Percentiles rank a stretch among this genome's conserved stretches.
Evolutionary conservation across 2,329 filamentous ascomycete genomes (phyloP).

Genomic region (Botrytis fragariae): DNA sequence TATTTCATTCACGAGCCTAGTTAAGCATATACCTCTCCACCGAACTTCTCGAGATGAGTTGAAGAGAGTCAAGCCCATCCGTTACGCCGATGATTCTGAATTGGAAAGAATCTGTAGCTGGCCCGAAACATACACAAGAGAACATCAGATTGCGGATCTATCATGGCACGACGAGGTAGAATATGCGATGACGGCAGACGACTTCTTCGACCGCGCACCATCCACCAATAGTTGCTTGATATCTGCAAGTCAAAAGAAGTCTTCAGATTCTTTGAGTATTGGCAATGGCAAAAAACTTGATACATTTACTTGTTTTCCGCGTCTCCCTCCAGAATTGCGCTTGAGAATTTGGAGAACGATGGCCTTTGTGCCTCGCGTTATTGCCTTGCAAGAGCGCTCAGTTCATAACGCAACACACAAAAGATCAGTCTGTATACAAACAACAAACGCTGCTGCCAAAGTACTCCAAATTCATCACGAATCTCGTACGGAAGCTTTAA

Average conservation of each 20-base stretch:
- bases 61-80: neutral
- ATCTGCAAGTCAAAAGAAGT: neutral
- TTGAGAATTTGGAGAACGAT: neutral
- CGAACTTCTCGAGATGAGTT: neutral
- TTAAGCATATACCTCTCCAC: neutral
- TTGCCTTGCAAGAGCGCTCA: neutral
- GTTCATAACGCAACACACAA: too few relatives aligned
- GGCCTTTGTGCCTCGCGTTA: neutral
- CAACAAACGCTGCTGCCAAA: neutral
- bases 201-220: neutral
- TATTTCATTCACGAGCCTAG: neutral
- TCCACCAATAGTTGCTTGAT: neutral
- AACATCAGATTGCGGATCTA: neutral
- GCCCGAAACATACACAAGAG: neutral
- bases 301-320: neutral
- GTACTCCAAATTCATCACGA: neutral
- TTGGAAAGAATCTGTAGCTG: neutral
- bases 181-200: neutral
- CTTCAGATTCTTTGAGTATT: neutral
- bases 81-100: neutral
- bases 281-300: neutral
- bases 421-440: neutral
- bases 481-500: neutral
- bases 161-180: neutral
- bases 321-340: neutral